Conservation (phyloP, 768 basidiomycete genomes). For the Melanogaster broomeanus region DNA sequence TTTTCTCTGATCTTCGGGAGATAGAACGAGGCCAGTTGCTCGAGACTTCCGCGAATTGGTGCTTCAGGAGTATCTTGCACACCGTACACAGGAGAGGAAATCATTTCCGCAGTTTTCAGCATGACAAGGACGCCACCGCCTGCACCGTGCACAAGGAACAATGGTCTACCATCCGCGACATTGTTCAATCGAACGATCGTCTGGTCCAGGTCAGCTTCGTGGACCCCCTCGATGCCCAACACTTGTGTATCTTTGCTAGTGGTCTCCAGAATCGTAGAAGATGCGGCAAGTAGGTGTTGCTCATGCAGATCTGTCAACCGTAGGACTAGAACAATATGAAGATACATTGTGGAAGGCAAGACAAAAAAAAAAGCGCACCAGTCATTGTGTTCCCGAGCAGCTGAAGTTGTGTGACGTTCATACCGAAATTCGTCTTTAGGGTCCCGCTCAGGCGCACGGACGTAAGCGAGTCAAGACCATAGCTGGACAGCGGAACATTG, state of each 20-base stretch:
- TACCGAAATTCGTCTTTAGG: not conserved
- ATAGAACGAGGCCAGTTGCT: conserved; percentile 14
- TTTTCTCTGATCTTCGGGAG: conserved; percentile 16
- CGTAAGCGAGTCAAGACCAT: conserved; percentile 14
- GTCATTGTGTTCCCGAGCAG: conserved; percentile 1
- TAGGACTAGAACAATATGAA: not conserved
- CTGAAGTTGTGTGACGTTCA: conserved; percentile 10
- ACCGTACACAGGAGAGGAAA: not conserved
- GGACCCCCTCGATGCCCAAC: not conserved
- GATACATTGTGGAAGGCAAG: not conserved
- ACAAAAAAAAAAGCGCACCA: not conserved
- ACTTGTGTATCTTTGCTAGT: not conserved
- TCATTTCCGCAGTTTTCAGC: not conserved
- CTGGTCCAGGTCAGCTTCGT: not conserved
- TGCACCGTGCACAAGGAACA: conserved; percentile 2
- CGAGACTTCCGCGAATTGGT: conserved; percentile 10
- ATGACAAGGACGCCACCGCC: not conserved
- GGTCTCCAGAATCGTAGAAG: too few species aligned
- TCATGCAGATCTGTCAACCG: not conserved
- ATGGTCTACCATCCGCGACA: not conserved
- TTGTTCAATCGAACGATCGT: not conserved
- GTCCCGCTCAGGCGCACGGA: conserved; percentile 1
- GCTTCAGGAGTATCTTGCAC: conserved; percentile 15
- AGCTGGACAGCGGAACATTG: conserved; percentile 10
- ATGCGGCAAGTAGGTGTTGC: not conserved